phyloP scores from a whole-genome alignment of 2,329 filamentous ascomycete species.

The Didymella arachidicola region DNA sequence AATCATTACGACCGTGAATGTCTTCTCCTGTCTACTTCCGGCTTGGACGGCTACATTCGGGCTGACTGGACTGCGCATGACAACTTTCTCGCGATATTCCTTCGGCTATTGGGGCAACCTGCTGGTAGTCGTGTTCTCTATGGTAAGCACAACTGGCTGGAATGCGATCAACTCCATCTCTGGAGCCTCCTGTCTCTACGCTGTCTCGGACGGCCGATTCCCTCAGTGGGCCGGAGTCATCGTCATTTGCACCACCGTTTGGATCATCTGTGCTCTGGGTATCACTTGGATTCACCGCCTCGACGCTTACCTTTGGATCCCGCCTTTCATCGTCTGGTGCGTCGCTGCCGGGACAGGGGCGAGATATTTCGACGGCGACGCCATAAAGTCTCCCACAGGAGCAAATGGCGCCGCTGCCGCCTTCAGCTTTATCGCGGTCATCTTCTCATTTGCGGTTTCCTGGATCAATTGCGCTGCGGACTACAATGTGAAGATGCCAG shows the following conservation, averaged over 20 bases:
- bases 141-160: constrained; percentile 51
- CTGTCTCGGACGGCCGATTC: constrained; percentile 47
- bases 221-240: constrained; percentile 51
- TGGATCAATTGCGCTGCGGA: constrained; percentile 52
- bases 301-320: constrained; percentile 50
- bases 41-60: constrained; percentile 44
- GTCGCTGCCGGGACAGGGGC: constrained; percentile 50
- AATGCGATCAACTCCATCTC: constrained; percentile 53
- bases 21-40: constrained; percentile 40
- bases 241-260: constrained; percentile 49
- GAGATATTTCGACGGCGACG: constrained; percentile 41
- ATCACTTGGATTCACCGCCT: constrained; percentile 52
- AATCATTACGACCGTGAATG: constrained; percentile 47
- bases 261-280: constrained; percentile 50
- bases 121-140: constrained; percentile 50
- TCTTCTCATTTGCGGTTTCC: constrained; percentile 50
- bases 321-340: constrained; percentile 50
- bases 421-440: constrained; percentile 48
- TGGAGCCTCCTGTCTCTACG: constrained; percentile 47
- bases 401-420: constrained; percentile 46
- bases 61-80: constrained; percentile 49
- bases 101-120: constrained; percentile 53
- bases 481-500: constrained; percentile 32
- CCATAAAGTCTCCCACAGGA: constrained; percentile 34
- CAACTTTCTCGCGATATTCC: constrained; percentile 49